Percentiles rank a stretch among this genome's conserved stretches.
phyloP scores from a whole-genome alignment of 805 yeast species.

The Naumovozyma castellii region DNA sequence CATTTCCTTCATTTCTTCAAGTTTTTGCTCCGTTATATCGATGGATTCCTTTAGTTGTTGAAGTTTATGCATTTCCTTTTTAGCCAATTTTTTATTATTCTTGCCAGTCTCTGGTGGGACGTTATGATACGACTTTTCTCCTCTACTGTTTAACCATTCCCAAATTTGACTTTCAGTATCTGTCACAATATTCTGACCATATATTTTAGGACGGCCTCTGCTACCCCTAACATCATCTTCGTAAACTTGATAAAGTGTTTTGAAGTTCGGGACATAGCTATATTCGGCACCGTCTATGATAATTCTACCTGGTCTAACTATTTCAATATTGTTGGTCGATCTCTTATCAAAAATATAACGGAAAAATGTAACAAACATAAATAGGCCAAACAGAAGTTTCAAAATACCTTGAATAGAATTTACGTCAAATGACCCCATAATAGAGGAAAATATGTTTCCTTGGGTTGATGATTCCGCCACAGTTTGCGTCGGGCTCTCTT shows the following conservation, averaged over 20 bases:
- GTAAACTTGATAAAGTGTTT: slow-evolving; percentile 29
- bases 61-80: slow-evolving; percentile 9
- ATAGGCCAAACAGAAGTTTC: slow-evolving; percentile 3
- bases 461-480: background rate
- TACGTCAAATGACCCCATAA: slow-evolving; percentile 11
- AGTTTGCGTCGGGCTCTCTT: background rate
- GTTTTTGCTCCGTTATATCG: slow-evolving; percentile 23
- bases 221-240: slow-evolving; percentile 20
- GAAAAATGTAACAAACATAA: slow-evolving; percentile 2
- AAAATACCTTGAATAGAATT: slow-evolving; percentile 14
- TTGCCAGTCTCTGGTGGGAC: background rate
- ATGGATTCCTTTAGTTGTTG: slow-evolving; percentile 23
- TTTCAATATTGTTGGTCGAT: slow-evolving; percentile 5
- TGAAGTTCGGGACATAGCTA: slow-evolving; percentile 34
- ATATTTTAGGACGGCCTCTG: slow-evolving; percentile 5
- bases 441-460: slow-evolving; percentile 1
- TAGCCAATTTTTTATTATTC: background rate
- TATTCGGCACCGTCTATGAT: slow-evolving; percentile 32
- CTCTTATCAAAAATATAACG: slow-evolving; percentile 4
- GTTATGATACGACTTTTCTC: slow-evolving; percentile 4
- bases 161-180: slow-evolving; percentile 56
- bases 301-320: slow-evolving; percentile 22
- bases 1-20: slow-evolving; percentile 19
- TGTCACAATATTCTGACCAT: slow-evolving; percentile 20
- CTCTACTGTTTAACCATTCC: slow-evolving; percentile 57